Percentiles rank a stretch among this genome's conserved stretches.
phyloP scores from a whole-genome alignment of 108 stramenopile species.

The Skeletonema menzelii region DNA sequence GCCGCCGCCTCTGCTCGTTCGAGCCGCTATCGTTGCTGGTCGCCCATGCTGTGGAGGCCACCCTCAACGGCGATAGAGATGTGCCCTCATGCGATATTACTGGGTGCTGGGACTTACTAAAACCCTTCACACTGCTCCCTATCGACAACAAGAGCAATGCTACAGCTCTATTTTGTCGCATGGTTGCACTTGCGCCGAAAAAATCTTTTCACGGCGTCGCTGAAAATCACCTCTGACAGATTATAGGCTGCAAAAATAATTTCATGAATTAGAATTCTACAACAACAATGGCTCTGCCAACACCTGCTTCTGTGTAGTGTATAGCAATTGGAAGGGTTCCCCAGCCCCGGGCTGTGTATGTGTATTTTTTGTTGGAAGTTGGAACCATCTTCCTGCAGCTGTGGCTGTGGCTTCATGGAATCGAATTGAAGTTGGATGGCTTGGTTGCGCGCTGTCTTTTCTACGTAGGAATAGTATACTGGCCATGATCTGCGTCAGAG shows the following conservation, averaged over 20 bases:
- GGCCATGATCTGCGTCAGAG: too few relatives aligned
- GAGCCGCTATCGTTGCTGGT: conserved; percentile 32
- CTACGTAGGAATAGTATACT: neutral
- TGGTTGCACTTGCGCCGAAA: neutral
- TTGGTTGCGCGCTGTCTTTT: neutral
- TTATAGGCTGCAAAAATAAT: neutral
- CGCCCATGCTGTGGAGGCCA: conserved; percentile 30
- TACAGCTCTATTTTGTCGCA: neutral
- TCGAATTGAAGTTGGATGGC: neutral
- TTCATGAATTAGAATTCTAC: neutral
- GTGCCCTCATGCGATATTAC: conserved; percentile 3
- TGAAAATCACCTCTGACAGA: neutral
- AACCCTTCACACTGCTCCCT: conserved; percentile 1
- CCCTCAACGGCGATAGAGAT: conserved; percentile 28
- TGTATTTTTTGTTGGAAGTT: neutral
- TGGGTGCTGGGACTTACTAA: conserved; percentile 2
- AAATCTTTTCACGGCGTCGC: neutral
- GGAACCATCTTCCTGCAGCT: too few relatives aligned
- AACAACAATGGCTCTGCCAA: neutral
- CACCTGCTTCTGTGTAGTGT: too few relatives aligned
- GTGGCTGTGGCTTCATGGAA: too few relatives aligned
- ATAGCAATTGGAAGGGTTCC: neutral
- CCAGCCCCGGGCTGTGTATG: neutral
- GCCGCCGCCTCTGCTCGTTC: conserved; percentile 3
- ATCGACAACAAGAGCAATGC: neutral